Evolutionary conservation across 1,139 yeast genomes (phyloP), one percentile per base, ranked within the genome.

Genomic region (Yamadazyma triangularis): DNA sequence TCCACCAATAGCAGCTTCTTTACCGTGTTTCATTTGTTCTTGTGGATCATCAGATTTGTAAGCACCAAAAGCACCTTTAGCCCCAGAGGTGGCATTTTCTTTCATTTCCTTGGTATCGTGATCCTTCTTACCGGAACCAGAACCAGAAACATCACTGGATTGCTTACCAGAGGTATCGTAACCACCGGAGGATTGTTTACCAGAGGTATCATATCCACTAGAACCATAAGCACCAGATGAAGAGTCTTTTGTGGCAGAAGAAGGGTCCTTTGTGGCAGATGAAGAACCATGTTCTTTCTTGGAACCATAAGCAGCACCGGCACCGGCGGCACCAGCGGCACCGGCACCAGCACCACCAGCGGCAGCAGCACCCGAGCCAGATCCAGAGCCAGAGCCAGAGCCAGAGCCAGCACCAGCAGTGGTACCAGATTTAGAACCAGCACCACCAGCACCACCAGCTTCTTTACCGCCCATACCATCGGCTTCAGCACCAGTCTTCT

Each of bases 201-300:
- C 45, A 14, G 47, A 30, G 12, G 35, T 25, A 14, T 40, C 45
- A 18, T 38, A 35, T 22, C 37, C 38, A 30, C 35, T 21, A 4
- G 40, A 28, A 12, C 47, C 44, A 26, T 40, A 33, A 31, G 42
- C 30, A n/a, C n/a, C n/a, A n/a, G n/a, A n/a, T n/a, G n/a, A n/a
- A n/a, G n/a, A n/a, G n/a, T n/a, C n/a, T n/a, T n/a, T n/a, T n/a
- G n/a, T n/a, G n/a, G n/a, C n/a, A n/a, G n/a, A n/a, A 18, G 47
- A 44, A 23, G 39, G 23, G 8, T 42, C 40, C 22, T 40, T 31
- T 21, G 41, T 24, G 13, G 32, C 39, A n/a, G n/a, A n/a, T n/a
- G n/a, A n/a, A 28, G 38, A 24, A 7, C 13, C 7, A 6, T 13
- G 13, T 24, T 24, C 13, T 24, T 34, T 20, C 11, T 24, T 8